A percentile compares a stretch with the other conserved stretches of the same genome.
These are phyloP conservation scores for Cladosporium sp. DNA, from an alignment of 2,329 filamentous ascomycete species.

Conservation along the genomic window DNA sequence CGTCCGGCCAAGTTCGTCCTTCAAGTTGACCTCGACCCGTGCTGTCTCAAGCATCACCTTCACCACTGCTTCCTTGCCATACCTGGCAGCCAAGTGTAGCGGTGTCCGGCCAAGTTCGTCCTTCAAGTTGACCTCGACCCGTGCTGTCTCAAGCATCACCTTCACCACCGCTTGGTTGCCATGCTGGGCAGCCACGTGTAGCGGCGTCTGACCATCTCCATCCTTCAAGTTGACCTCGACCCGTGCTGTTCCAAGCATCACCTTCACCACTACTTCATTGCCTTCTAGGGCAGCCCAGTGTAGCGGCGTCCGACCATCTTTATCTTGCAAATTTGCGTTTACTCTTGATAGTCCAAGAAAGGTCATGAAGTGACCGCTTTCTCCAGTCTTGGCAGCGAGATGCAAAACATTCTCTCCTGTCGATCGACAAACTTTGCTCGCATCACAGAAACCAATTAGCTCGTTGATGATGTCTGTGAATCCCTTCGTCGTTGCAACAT, in stretches of 20 bases:
- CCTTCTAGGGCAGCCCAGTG: not conserved
- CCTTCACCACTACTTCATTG: too few relatives aligned
- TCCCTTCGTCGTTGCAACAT: not conserved
- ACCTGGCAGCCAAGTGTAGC: not conserved
- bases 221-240: too few relatives aligned
- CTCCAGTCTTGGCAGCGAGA: conserved; percentile 1
- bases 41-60: not conserved
- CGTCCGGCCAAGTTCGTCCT: not conserved
- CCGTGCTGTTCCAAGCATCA: too few relatives aligned
- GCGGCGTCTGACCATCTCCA: too few relatives aligned
- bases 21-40: too few relatives aligned
- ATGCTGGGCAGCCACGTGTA: too few relatives aligned
- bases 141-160: not conserved
- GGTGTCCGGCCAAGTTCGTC: not conserved
- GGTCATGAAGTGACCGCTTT: not conserved
- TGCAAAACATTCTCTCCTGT: not conserved
- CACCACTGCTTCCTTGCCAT: not conserved
- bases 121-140: not conserved
- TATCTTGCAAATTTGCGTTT: not conserved
- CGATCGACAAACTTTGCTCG: not conserved
- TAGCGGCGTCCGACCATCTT: not conserved
- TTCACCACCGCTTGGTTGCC: not conserved
- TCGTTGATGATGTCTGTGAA: not conserved
- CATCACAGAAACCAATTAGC: not conserved
- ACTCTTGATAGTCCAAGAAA: not conserved